These are phyloP conservation scores for Daldinia loculata DNA, from an alignment of 495 filamentous ascomycete genomes.

Conservation along the genomic window DNA sequence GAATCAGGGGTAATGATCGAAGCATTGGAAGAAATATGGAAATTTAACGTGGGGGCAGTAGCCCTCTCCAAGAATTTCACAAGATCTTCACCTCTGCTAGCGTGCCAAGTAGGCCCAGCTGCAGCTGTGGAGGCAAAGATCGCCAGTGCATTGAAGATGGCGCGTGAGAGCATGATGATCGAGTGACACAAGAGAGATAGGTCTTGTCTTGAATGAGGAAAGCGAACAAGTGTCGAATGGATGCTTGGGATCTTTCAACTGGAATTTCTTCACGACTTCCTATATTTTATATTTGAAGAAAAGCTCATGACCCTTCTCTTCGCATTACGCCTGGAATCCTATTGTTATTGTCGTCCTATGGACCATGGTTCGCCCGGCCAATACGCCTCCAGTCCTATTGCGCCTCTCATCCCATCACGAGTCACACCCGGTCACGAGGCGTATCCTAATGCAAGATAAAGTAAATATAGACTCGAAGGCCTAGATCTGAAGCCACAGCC, in stretches of 20 bases:
- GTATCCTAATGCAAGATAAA: background rate
- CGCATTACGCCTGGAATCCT: background rate
- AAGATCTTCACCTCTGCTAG: constrained; percentile 8
- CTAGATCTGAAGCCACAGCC: background rate
- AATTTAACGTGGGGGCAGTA: background rate
- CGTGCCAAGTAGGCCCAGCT: constrained; percentile 2
- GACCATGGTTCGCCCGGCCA: background rate
- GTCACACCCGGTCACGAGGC: background rate
- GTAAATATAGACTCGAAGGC: background rate
- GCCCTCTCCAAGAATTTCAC: constrained; percentile 6
- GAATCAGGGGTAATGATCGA: constrained; percentile 8
- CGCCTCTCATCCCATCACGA: constrained; percentile 4
- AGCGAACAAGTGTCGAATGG: background rate
- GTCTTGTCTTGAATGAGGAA: background rate
- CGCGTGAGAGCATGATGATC: constrained; percentile 1
- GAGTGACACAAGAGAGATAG: background rate
- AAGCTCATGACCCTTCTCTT: background rate
- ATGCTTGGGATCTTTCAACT: background rate
- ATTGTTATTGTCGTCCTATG: background rate
- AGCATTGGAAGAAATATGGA: background rate
- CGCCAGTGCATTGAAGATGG: constrained; percentile 4
- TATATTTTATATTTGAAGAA: background rate
- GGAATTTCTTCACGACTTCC: background rate
- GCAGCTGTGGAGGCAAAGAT: constrained; percentile 1
- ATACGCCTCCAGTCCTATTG: background rate